Percentiles rank a stretch among this genome's conserved stretches.
Conservation (phyloP, 768 basidiomycete species). For the Epithele typhae region DNA sequence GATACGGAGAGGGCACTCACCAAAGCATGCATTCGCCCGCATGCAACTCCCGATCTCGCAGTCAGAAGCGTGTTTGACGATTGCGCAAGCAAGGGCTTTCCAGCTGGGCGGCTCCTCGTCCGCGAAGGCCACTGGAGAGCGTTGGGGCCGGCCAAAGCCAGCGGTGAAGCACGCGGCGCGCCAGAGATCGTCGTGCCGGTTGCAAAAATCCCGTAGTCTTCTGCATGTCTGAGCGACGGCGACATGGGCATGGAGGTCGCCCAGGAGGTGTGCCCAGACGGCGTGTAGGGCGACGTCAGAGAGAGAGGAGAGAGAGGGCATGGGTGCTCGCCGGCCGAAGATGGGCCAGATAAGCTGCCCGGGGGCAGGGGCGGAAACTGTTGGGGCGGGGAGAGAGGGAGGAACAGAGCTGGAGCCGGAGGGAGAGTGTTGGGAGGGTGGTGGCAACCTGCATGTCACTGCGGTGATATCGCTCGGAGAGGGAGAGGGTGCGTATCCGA, state of each 20-base stretch:
- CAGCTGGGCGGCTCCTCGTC: slow-evolving; percentile 6
- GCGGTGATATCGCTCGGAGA: neutral
- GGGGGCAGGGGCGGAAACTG: neutral
- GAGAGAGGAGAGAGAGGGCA: slow-evolving; percentile 9
- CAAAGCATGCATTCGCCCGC: slow-evolving; percentile 20
- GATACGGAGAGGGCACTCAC: slow-evolving; percentile 10
- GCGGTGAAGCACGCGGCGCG: slow-evolving; percentile 20
- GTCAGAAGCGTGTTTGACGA: slow-evolving; percentile 15
- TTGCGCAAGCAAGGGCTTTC: slow-evolving; percentile 12
- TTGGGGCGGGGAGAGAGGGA: neutral
- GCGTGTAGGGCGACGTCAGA: slow-evolving; percentile 9
- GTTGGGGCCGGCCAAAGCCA: slow-evolving; percentile 19
- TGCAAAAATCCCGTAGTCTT: slow-evolving; percentile 12
- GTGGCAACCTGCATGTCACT: neutral
- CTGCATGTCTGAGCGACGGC: slow-evolving; percentile 20
- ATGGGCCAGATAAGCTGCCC: neutral
- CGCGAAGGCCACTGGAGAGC: no score
- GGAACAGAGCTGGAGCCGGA: neutral
- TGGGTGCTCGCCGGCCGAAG: neutral
- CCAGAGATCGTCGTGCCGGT: slow-evolving; percentile 15
- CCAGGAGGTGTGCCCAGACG: slow-evolving; percentile 15
- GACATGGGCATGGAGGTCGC: slow-evolving; percentile 18
- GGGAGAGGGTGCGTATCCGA: no score
- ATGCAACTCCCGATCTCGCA: slow-evolving; percentile 22
- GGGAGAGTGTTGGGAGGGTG: neutral